Base-by-base conservation (phyloP, 495 filamentous ascomycete genomes). In the Penicillium psychrofluorescens region DNA sequence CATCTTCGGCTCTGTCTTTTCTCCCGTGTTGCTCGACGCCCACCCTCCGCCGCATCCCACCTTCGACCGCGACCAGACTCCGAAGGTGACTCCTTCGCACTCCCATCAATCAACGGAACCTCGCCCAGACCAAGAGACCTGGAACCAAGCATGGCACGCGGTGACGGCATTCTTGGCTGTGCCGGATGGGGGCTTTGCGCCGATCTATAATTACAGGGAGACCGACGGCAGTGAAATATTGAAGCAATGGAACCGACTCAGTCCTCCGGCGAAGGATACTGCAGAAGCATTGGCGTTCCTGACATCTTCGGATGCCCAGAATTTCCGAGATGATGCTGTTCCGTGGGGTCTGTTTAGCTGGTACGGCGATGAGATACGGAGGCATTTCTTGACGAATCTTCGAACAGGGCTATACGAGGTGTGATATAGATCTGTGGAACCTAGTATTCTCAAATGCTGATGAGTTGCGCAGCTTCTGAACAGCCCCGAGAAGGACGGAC, bases 121-220 rank as follows among this genome's bases (percentile, higher is more conserved):
- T 44, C 53, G 31, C 50, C 46, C 55, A 33, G 78, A 87, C 45
- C 80, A 83, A 55, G 66, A 71, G 41, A 62, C 62, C 42, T 88
- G 80, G 75, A 77, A 85, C 49, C 72, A 77, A 41, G 79, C 84
- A 32, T 88, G 86, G 83, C 76, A 78, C 55, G 62, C 71, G 2
- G 84, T 83, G 36, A 87, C 82, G 9, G 64, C 70, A 32, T 78
- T 76, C 37, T 73, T 90, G 11, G 60, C 68, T 6, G 61, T 88
- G 3, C 79, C 81, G 9, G 61, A 70, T 30, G 43, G 36, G 6
- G 61, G 59, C 4, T 63, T 69, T 8, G 53, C 51, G 11, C 40
- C 47, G 6, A 42, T 66, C 15, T 55, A 51, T 27, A 43, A 49
- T 13, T 51, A 45, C 36, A 41, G 54, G 16, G 46, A 57, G 6